Percentiles rank a stretch among this genome's conserved stretches.
Conservation (phyloP, 148 eudicot genomes). For the Cornus controversa region DNA sequence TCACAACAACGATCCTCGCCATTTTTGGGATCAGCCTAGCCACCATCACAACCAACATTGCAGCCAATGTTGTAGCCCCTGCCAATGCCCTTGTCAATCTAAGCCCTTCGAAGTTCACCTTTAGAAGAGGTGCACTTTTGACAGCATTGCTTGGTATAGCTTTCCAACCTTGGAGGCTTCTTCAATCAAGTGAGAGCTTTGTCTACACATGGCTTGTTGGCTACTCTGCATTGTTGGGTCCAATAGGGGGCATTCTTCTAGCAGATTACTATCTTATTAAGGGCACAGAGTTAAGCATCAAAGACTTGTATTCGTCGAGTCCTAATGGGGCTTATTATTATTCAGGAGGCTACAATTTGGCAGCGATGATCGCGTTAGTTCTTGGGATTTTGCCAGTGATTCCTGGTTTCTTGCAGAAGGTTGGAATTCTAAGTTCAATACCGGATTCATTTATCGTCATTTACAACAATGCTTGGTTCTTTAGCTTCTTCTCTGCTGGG, state of each 20-base stretch:
- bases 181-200: conserved; percentile 87
- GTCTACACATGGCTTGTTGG: conserved; percentile 98
- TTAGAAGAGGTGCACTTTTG: conserved; percentile 68
- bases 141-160: conserved; percentile 87
- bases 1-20: conserved; percentile 53
- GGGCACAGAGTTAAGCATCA: conserved; percentile 38
- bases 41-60: conserved; percentile 87
- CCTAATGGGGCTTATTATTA: conserved; percentile 68
- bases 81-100: conserved; percentile 93
- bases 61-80: conserved; percentile 96
- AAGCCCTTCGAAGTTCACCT: conserved; percentile 78
- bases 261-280: conserved; percentile 77
- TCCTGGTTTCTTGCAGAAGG: conserved; percentile 76
- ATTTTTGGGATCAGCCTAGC: conserved; percentile 87
- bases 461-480: conserved; percentile 95
- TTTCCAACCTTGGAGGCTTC: conserved; percentile 93
- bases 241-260: conserved; percentile 79
- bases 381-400: conserved; percentile 79
- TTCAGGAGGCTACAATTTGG: conserved; percentile 73
- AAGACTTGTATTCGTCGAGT: conserved; percentile 59
- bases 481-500: conserved; percentile 77
- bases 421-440: conserved; percentile 46
- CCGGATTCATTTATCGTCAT: conserved; percentile 42
- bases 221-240: conserved; percentile 86
- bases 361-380: conserved; percentile 55